Evolutionary conservation across 139 green algal species (phyloP).

Genomic region (Volvox reticuliferus): DNA sequence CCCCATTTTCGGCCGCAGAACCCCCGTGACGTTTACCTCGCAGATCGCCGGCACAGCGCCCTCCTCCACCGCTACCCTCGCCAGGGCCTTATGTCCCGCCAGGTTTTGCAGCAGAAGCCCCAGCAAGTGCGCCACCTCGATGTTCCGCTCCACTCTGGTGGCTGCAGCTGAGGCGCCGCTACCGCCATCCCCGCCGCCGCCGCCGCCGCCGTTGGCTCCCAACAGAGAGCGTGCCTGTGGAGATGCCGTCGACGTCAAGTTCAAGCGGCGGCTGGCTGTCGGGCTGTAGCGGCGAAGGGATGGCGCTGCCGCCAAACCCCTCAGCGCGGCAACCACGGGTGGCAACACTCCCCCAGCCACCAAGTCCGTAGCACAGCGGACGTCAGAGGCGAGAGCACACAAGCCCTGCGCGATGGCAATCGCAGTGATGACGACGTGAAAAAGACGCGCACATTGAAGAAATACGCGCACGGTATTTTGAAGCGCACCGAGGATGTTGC

Average conservation of each 20-base stretch:
- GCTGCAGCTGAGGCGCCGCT: background rate
- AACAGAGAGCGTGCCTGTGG: background rate
- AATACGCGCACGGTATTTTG: too few species aligned
- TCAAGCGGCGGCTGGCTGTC: background rate
- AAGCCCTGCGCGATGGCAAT: background rate
- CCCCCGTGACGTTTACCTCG: background rate
- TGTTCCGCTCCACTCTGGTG: background rate
- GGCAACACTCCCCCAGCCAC: slow-evolving; percentile 2
- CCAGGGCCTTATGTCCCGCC: slow-evolving; percentile 12
- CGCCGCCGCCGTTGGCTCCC: background rate
- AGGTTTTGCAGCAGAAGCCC: slow-evolving; percentile 28
- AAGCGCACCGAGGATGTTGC: too few species aligned
- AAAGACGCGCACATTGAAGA: too few species aligned
- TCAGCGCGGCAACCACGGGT: background rate
- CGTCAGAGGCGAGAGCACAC: background rate
- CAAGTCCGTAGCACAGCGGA: slow-evolving; percentile 6
- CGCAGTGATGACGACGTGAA: too few species aligned
- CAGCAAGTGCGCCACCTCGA: slow-evolving; percentile 29
- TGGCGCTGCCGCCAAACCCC: background rate
- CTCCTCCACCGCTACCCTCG: slow-evolving; percentile 1
- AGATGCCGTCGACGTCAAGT: background rate
- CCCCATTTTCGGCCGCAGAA: too few species aligned
- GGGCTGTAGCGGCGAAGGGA: background rate
- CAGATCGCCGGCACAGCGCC: slow-evolving; percentile 7
- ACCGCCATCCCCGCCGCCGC: background rate